Base-by-base conservation (phyloP, 192 early-diverging fungal genomes). In the Bifiguratus adelaidae region DNA sequence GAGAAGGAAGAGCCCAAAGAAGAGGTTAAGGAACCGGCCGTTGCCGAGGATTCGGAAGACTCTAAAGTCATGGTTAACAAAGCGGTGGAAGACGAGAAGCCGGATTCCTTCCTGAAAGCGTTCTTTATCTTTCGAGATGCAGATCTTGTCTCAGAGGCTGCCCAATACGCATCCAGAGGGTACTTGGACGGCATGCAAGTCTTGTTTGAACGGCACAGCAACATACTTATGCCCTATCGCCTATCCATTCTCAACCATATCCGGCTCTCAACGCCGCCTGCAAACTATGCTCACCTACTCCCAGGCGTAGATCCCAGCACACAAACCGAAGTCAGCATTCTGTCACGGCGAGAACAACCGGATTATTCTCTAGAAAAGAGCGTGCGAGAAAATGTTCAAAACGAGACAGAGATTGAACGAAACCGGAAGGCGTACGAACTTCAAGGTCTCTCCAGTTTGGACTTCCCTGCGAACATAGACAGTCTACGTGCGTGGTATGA, bases 301-400 rank as follows among this genome's bases (percentile, higher is more conserved):
- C 60, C 68, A 5, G 43, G 48, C 0, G 37, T 71, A 24, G 51
- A 42, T 11, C 32, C 46, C 12, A 43, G 25, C 13, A 47, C 47
- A 3, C 23, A 7, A 4, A 12, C 33, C 22, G 64, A 67, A 3
- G 56, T 47, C 30, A 55, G 22, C 33, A 19, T 37, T 12, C 30
- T 19, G 16, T 55, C 34, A 7, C 41, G 46, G 11, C 30, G 38
- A 26, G 16, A 32, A 5, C 23, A 40, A 1, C 75, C 76, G 56
- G 49, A 56, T 23, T 55, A 59, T 21, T 62, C 62, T 61, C 41
- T 44, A 15, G 65, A 65, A 35, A 50, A 70, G 23, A 68, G 78
- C 3, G 81, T 82, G 82, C 56, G 78, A 32, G 61, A 68, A 12
- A 21, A 55, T 7, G 85, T 86, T 50, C 73, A 68, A 65, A 75